phyloP scores from a whole-genome alignment of 257 asterid genomes.

The Solanum microdontum region DNA sequence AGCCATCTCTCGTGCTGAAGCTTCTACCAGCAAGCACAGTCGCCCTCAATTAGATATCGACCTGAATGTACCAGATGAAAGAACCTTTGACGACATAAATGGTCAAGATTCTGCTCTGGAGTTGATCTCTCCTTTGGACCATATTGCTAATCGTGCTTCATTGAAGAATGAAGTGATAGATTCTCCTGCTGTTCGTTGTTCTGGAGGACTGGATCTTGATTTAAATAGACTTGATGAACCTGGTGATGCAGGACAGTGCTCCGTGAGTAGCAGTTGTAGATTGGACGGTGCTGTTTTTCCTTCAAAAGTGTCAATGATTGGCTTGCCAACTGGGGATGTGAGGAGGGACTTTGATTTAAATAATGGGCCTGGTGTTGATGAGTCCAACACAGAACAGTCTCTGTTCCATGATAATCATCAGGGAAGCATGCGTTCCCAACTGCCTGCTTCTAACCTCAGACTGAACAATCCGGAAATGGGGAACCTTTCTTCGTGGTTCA shows the following conservation, averaged over 20 bases:
- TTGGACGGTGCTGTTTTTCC: slow-evolving; percentile 12
- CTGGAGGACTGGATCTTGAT: slow-evolving; percentile 40
- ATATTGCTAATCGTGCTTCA: slow-evolving; percentile 5
- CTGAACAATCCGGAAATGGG: slow-evolving; percentile 33
- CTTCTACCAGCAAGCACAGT: slow-evolving; percentile 28
- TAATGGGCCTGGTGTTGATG: slow-evolving; percentile 39
- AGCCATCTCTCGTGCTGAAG: slow-evolving; percentile 17
- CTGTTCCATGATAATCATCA: slow-evolving; percentile 13
- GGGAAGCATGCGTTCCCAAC: slow-evolving; percentile 32
- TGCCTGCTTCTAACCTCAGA: slow-evolving; percentile 32
- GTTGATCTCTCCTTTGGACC: slow-evolving; percentile 8
- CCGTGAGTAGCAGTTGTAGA: slow-evolving; percentile 19
- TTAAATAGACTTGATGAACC: slow-evolving; percentile 34
- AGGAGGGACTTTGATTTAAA: slow-evolving; percentile 44
- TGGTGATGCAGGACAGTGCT: slow-evolving; percentile 20
- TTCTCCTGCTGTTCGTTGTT: slow-evolving; percentile 16
- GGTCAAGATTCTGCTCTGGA: slow-evolving; percentile 22
- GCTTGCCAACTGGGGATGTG: slow-evolving; percentile 17
- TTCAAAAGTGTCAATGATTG: slow-evolving; percentile 11
- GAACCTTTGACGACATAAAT: slow-evolving; percentile 31
- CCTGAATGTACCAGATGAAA: slow-evolving; percentile 47
- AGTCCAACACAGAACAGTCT: slow-evolving; percentile 17
- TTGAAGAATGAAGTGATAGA: slow-evolving; percentile 11
- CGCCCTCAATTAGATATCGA: slow-evolving; percentile 42
- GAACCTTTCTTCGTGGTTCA: slow-evolving; percentile 64